Evolutionary conservation across 164 flowering plant species (phyloP), one percentile per base, ranked within the genome.

Genomic region (Paratinospora sagittata): DNA sequence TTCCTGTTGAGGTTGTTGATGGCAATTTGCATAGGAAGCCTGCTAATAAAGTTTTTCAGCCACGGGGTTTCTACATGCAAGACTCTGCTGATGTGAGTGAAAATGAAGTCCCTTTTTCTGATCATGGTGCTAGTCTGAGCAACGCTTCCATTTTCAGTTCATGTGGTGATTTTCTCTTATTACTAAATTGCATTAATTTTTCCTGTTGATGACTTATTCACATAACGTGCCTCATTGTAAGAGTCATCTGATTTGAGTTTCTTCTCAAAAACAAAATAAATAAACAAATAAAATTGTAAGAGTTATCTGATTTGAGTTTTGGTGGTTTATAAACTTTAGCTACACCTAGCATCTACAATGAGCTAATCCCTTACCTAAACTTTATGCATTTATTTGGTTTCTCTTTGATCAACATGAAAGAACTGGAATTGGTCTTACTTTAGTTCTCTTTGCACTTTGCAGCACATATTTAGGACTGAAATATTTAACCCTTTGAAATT

Each of bases 81-180:
- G 76, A 74, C 33, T 83, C 88, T 74, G 77, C 76, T 65, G 85
- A 81, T 72, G 69, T 62, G 47, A 49, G 62, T 67, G 81, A 47
- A 72, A 24, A 67, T 68, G 79, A 67, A 57, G 65, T 36, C 36
- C 58, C 80, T 14, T 66, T 49, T 62, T 30, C 63, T 27, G 27
- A 36, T 68, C 41, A 65, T 73, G 78, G 63, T 34, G 81, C 45
- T 63, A 67, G 77, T 61, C 47, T 69, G 27, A 74, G 66, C 11
- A 66, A 63, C 63, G 68, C 76, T 71, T 85, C 89, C 27, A 73
- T 80, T 61, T 80, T 85, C 70, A 71, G 72, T 72, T 74, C 81
- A 41, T 83, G 77, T 61, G 88, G 91, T 88, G 73, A 78, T 86
- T 76, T 67, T 70, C 37, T 52, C 23, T 12, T 14, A 34, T 21